A percentile compares a stretch with the other conserved stretches of the same genome.
phyloP scores from a whole-genome alignment of 1,284 basidiomycete genomes.

The Ustilago bromivora region DNA sequence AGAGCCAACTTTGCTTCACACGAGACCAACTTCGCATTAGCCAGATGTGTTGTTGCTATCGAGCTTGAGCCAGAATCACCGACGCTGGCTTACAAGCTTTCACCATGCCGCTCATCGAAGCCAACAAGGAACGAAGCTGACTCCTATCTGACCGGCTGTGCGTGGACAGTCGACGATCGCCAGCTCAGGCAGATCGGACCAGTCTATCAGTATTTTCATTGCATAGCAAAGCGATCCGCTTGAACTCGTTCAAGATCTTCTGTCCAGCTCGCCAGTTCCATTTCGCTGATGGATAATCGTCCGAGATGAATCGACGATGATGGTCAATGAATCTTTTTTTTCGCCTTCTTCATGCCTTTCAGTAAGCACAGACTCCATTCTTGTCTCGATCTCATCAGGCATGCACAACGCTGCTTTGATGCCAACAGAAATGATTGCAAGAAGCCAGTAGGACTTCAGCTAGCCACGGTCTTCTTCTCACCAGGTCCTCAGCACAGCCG shows the following conservation, averaged over 20 bases:
- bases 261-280: too few species aligned
- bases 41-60: not conserved
- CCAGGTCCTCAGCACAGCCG: too few species aligned
- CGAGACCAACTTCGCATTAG: not conserved
- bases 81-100: not conserved
- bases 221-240: not conserved
- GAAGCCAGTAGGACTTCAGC: too few species aligned
- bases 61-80: not conserved
- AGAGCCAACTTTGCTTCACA: not conserved
- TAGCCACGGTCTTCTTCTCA: too few species aligned
- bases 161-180: not conserved
- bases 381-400: too few species aligned
- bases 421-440: too few species aligned
- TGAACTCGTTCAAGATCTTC: not conserved
- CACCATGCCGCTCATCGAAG: not conserved
- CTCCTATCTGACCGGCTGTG: not conserved
- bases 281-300: too few species aligned
- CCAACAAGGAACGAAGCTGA: not conserved
- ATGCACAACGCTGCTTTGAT: too few species aligned
- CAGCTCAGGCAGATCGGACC: not conserved
- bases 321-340: too few species aligned
- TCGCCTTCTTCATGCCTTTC: too few species aligned
- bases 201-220: not conserved
- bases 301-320: too few species aligned
- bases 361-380: too few species aligned